phyloP scores from a whole-genome alignment of 768 basidiomycete genomes.

The Astraeus odoratus region DNA sequence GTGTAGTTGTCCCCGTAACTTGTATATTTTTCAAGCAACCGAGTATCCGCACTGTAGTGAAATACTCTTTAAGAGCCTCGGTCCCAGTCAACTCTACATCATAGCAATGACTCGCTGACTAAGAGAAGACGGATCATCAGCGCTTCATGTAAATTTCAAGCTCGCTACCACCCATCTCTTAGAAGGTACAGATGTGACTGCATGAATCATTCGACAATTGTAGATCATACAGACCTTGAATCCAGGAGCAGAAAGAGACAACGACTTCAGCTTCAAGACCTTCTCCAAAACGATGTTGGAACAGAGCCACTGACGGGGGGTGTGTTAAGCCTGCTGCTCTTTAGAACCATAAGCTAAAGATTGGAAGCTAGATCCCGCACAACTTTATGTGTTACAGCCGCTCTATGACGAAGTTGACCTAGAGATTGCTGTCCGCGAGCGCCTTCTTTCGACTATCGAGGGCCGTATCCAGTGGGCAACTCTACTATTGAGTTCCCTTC shows the following conservation, averaged over 20 bases:
- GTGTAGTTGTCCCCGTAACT: too few species aligned
- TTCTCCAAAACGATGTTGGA: slow-evolving; percentile 9
- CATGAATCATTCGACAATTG: slow-evolving; percentile 18
- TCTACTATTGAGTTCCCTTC: slow-evolving; percentile 31
- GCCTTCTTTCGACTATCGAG: slow-evolving; percentile 35
- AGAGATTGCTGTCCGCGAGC: slow-evolving; percentile 36
- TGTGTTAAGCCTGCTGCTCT: slow-evolving; percentile 9
- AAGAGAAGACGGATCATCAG: too few species aligned
- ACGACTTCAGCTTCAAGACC: background rate
- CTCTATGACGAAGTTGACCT: slow-evolving; percentile 35
- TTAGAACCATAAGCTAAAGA: too few species aligned
- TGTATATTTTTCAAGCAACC: too few species aligned
- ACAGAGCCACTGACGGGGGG: slow-evolving; percentile 11
- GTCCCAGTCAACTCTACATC: too few species aligned
- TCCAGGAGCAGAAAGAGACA: slow-evolving; percentile 10
- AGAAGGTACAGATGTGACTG: slow-evolving; percentile 14
- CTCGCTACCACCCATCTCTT: background rate
- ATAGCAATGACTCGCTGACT: too few species aligned
- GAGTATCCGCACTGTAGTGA: too few species aligned
- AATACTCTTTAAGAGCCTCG: too few species aligned
- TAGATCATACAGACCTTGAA: slow-evolving; percentile 11
- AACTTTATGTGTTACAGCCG: too few species aligned
- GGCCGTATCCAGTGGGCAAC: slow-evolving; percentile 43
- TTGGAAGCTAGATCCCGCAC: too few species aligned
- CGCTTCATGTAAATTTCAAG: too few species aligned